phyloP scores from a whole-genome alignment of 345 rosid species.

The Fremontodendron californicum region DNA sequence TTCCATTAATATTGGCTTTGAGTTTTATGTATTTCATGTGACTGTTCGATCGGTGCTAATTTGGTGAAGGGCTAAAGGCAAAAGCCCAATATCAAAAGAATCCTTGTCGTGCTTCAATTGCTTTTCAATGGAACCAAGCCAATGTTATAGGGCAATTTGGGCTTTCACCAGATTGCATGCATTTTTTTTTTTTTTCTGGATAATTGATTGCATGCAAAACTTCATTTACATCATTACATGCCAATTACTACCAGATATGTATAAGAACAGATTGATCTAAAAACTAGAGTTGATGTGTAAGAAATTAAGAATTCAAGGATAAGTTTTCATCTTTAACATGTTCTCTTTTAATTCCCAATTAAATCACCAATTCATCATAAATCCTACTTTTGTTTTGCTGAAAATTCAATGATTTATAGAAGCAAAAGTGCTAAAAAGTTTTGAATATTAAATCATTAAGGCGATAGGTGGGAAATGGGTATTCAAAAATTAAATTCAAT shows the following conservation, averaged over 20 bases:
- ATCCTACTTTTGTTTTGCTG: not conserved
- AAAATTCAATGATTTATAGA: not conserved
- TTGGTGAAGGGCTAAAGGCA: not conserved
- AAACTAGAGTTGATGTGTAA: not conserved
- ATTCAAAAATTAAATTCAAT: not conserved
- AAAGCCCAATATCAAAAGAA: not conserved
- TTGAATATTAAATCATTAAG: not conserved
- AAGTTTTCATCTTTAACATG: too few species aligned
- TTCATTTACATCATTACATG: too few species aligned
- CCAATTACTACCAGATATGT: too few species aligned
- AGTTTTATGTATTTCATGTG: too few species aligned
- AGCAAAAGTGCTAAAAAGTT: not conserved
- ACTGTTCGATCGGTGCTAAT: not conserved
- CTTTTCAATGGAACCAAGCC: not conserved
- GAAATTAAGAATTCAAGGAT: not conserved
- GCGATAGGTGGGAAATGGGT: not conserved
- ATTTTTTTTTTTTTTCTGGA: too few species aligned
- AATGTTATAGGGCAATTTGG: not conserved
- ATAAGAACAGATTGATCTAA: not conserved
- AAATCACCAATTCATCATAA: not conserved
- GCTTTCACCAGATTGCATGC: not conserved
- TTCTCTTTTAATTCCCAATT: too few species aligned
- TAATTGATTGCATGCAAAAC: not conserved
- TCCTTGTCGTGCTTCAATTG: not conserved
- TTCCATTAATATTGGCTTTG: not conserved